Conservation (phyloP, 1,284 basidiomycete species). For the Rhodotorula sp. region DNA sequence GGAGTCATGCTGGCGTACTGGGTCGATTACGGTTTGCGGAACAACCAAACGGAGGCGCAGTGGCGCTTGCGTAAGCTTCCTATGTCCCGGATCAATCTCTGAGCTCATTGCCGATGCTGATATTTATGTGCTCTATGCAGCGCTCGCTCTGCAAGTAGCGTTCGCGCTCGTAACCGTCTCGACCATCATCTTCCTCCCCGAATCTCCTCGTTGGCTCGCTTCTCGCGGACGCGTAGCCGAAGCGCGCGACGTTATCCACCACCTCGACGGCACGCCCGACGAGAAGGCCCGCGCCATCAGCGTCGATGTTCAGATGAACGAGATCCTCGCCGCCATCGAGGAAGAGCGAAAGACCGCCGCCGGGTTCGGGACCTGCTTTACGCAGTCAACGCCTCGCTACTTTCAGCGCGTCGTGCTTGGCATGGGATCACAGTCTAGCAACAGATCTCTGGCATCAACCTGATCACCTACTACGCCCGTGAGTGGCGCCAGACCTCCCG, state of each 20-base stretch:
- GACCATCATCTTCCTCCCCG: background rate
- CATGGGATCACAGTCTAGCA: background rate
- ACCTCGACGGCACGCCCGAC: background rate
- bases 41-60: slow-evolving; percentile 1
- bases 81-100: background rate
- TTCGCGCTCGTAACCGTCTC: slow-evolving; percentile 1
- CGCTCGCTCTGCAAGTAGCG: slow-evolving; percentile 3
- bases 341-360: background rate
- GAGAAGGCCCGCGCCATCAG: background rate
- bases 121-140: background rate
- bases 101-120: background rate
- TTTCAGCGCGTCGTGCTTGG: slow-evolving; percentile 1
- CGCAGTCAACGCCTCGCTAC: background rate
- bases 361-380: background rate
- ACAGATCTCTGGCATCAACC: slow-evolving; percentile 1
- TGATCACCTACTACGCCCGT: background rate
- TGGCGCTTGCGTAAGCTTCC: background rate
- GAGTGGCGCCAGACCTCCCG: background rate
- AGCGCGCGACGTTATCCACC: background rate
- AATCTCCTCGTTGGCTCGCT: slow-evolving; percentile 1
- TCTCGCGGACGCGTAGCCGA: background rate
- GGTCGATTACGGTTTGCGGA: slow-evolving; percentile 5
- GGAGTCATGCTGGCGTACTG: slow-evolving; percentile 6
- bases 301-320: slow-evolving; percentile 5
- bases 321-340: slow-evolving; percentile 9